Evolutionary conservation across 306 rosid genomes (phyloP).

Genomic region (Quercus suber): DNA sequence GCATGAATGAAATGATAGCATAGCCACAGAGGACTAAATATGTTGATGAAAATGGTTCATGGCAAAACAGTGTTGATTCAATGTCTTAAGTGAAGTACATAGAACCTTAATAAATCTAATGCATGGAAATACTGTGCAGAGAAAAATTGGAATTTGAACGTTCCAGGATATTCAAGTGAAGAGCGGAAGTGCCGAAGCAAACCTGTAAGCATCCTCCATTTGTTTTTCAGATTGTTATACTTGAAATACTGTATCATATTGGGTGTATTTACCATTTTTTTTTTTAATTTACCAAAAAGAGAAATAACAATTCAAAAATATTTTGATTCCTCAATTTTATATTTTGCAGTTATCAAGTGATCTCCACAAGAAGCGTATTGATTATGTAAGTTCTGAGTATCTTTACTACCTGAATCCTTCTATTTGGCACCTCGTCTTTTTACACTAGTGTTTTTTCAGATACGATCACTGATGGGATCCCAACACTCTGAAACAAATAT

Average conservation of each 20-base stretch:
- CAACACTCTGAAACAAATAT: slow-evolving; percentile 45
- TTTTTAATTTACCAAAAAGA: background rate
- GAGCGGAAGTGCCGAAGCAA: slow-evolving; percentile 69
- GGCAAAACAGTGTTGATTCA: background rate
- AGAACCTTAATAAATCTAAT: slow-evolving; percentile 1
- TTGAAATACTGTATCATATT: background rate
- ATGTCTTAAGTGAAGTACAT: background rate
- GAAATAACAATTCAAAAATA: background rate
- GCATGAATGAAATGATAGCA: background rate
- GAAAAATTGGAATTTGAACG: slow-evolving; percentile 74
- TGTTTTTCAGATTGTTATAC: background rate
- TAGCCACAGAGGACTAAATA: background rate
- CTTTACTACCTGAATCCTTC: slow-evolving; percentile 17
- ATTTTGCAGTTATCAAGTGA: slow-evolving; percentile 64
- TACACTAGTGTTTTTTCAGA: slow-evolving; percentile 44
- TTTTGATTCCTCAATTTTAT: slow-evolving; percentile 24
- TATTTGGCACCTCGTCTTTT: slow-evolving; percentile 1
- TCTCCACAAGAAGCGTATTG: slow-evolving; percentile 79
- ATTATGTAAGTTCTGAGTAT: slow-evolving; percentile 54
- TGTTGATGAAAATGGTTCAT: background rate
- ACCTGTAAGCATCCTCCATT: slow-evolving; percentile 46
- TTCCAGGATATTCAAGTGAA: slow-evolving; percentile 90
- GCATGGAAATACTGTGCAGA: slow-evolving; percentile 53
- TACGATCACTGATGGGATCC: slow-evolving; percentile 71
- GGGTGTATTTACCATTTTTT: background rate